phyloP scores from a whole-genome alignment of 305 asterid species.

The Rubia tinctorum region DNA sequence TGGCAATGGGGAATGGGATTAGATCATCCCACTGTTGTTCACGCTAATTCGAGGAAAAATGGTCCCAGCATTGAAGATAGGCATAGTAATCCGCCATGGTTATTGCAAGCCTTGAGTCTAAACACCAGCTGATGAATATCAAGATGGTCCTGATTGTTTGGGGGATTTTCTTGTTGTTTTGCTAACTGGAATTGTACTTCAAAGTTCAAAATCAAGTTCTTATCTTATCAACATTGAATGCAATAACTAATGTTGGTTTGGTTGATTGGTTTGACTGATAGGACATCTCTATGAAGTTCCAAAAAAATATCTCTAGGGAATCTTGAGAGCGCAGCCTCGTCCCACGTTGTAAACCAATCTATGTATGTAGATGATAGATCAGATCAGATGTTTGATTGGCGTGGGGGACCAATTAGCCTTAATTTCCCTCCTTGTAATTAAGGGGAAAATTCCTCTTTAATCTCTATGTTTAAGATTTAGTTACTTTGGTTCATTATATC shows the following conservation, averaged over 20 bases:
- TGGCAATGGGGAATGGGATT: slow-evolving; percentile 60
- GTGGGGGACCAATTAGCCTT: slow-evolving; percentile 5
- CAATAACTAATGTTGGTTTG: slow-evolving; percentile 22
- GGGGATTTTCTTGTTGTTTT: slow-evolving; percentile 5
- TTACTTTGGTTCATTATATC: not conserved
- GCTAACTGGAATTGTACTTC: slow-evolving; percentile 2
- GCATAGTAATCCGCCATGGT: slow-evolving; percentile 61
- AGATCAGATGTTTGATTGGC: not conserved
- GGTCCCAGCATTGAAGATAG: slow-evolving; percentile 38
- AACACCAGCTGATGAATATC: slow-evolving; percentile 38
- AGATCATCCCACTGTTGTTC: slow-evolving; percentile 27
- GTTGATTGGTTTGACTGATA: slow-evolving; percentile 16
- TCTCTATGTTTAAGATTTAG: not conserved
- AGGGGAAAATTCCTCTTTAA: not conserved
- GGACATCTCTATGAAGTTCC: slow-evolving; percentile 18
- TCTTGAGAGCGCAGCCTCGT: slow-evolving; percentile 30
- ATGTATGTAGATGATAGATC: not conserved
- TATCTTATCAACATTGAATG: not conserved
- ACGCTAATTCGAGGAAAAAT: slow-evolving; percentile 15
- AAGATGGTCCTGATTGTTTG: not conserved
- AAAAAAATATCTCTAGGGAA: slow-evolving; percentile 33
- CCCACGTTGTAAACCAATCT: slow-evolving; percentile 32
- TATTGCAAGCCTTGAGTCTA: slow-evolving; percentile 64
- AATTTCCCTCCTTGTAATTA: not conserved
- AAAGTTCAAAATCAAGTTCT: not conserved